Conservation (phyloP, 768 basidiomycete species). For the Suillus placidus region DNA sequence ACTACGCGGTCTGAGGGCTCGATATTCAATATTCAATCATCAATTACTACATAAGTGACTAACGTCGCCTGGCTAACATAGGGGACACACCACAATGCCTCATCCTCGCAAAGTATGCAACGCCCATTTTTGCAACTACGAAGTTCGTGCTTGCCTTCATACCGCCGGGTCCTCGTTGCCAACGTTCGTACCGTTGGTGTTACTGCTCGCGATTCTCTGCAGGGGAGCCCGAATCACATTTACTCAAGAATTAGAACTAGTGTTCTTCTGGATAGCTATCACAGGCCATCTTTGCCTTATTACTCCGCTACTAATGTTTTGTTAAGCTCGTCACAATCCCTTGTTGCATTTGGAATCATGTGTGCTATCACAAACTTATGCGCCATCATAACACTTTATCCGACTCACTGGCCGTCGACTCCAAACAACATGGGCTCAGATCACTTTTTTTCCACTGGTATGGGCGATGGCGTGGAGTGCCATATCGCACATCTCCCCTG, state of each 20-base stretch:
- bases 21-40: background rate
- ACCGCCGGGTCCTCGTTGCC: slow-evolving; percentile 32
- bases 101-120: slow-evolving; percentile 30
- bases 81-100: slow-evolving; percentile 20
- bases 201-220: slow-evolving; percentile 27
- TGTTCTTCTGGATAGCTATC: slow-evolving; percentile 40
- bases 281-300: slow-evolving; percentile 43
- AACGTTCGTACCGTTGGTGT: slow-evolving; percentile 35
- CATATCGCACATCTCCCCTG: slow-evolving; percentile 59
- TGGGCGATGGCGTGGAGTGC: slow-evolving; percentile 68
- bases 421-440: slow-evolving; percentile 42
- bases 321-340: slow-evolving; percentile 51
- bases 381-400: slow-evolving; percentile 42
- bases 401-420: slow-evolving; percentile 31
- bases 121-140: slow-evolving; percentile 22
- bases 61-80: background rate
- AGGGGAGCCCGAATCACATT: slow-evolving; percentile 30
- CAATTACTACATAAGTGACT: background rate
- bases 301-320: slow-evolving; percentile 54
- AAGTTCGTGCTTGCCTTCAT: slow-evolving; percentile 28
- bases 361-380: slow-evolving; percentile 48
- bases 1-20: background rate
- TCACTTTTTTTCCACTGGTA: slow-evolving; percentile 67
- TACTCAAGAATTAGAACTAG: slow-evolving; percentile 29
- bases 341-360: slow-evolving; percentile 46